These are phyloP conservation scores for Xylariaceae sp. DNA, from an alignment of 2,329 filamentous ascomycete species.

Conservation along the genomic window DNA sequence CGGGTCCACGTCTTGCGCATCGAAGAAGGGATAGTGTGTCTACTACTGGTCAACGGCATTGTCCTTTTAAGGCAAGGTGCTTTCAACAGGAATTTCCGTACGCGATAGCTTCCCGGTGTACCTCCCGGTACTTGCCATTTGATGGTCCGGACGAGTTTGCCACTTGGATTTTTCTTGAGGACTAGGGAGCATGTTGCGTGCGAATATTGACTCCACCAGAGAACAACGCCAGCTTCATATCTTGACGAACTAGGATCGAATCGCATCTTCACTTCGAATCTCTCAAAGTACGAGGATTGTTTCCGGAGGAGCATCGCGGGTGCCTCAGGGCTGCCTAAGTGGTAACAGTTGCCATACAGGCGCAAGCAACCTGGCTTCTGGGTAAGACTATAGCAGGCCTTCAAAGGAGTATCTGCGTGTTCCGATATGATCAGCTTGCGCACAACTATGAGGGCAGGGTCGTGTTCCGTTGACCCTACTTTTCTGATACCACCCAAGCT, in stretches of 20 bases:
- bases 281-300: conserved; percentile 42
- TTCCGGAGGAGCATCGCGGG: conserved; percentile 53
- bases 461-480: conserved; percentile 16
- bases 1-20: too few species aligned
- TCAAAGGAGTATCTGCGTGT: conserved; percentile 43
- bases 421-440: neutral
- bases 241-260: conserved; percentile 41
- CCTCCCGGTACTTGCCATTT: conserved; percentile 14
- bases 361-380: conserved; percentile 42
- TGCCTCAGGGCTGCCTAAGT: conserved; percentile 45
- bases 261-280: conserved; percentile 40
- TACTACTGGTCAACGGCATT: too few species aligned
- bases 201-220: conserved; percentile 51
- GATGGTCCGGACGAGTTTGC: conserved; percentile 11
- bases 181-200: conserved; percentile 31
- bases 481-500: conserved; percentile 38
- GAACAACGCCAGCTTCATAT: conserved; percentile 49
- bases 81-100: too few species aligned
- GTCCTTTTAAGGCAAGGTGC: too few species aligned
- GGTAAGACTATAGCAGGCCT: conserved; percentile 42
- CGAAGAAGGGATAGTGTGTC: too few species aligned
- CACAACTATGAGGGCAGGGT: neutral
- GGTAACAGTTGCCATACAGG: conserved; percentile 49
- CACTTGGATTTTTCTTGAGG: conserved; percentile 10
- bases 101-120: too few species aligned